These are phyloP conservation scores for Leccinum pseudoinsigne DNA, from an alignment of 1,284 basidiomycete species.

Conservation along the genomic window DNA sequence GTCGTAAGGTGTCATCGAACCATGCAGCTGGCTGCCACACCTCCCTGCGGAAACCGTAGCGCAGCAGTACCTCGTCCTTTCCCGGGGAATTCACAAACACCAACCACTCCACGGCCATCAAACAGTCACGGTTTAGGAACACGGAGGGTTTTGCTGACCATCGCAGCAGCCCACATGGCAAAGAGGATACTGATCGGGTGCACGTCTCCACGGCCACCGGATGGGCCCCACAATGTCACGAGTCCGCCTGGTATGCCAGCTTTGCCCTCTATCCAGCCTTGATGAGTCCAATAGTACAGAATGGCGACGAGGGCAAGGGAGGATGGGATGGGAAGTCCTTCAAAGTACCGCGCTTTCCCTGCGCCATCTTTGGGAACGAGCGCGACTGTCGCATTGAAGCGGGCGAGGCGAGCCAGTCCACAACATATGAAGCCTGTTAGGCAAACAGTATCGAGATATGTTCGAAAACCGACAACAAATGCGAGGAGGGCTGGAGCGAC, in stretches of 20 bases:
- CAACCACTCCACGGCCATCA: neutral
- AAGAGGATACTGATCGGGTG: constrained; percentile 77
- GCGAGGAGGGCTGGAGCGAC: constrained; percentile 94
- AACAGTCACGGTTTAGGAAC: constrained; percentile 69
- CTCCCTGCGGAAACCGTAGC: constrained; percentile 3
- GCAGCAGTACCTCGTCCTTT: constrained; percentile 1
- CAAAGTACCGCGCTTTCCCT: constrained; percentile 95
- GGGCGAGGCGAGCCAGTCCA: constrained; percentile 93
- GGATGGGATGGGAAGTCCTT: constrained; percentile 96
- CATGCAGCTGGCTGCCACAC: neutral
- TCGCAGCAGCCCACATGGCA: constrained; percentile 85
- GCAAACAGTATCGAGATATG: constrained; percentile 85
- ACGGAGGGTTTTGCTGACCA: constrained; percentile 93
- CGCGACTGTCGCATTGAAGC: constrained; percentile 98
- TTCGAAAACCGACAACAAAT: constrained; percentile 89
- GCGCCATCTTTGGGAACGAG: constrained; percentile 85
- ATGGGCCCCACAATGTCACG: constrained; percentile 67
- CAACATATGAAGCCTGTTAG: constrained; percentile 94
- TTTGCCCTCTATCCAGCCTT: constrained; percentile 82
- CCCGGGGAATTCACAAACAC: constrained; percentile 1
- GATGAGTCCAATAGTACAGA: constrained; percentile 81
- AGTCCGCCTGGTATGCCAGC: constrained; percentile 76
- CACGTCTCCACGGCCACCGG: constrained; percentile 77
- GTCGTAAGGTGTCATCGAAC: constrained; percentile 17
- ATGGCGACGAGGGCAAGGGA: constrained; percentile 81